A percentile compares a stretch with the other conserved stretches of the same genome.
Evolutionary conservation across 2,329 filamentous ascomycete genomes (phyloP).

Genomic region (Calonectria pseudoreteaudii): DNA sequence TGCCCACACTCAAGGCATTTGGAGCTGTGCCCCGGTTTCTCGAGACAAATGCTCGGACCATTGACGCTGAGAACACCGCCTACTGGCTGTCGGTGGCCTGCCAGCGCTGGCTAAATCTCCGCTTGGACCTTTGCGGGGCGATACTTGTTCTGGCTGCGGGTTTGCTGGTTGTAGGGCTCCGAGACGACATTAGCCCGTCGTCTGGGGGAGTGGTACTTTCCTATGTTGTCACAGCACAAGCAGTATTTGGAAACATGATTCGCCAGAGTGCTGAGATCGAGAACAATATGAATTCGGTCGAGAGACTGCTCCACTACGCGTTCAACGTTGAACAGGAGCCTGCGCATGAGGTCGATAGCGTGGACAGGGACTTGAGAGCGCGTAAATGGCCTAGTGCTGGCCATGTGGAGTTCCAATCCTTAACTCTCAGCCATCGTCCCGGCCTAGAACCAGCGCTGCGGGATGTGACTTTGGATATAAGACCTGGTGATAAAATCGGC

Average conservation of each 20-base stretch:
- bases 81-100: background rate
- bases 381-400: background rate
- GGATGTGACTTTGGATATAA: background rate
- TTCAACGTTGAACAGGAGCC: constrained; percentile 92
- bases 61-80: background rate
- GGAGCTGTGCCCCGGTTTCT: background rate
- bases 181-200: background rate
- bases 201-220: constrained; percentile 74
- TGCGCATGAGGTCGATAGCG: background rate
- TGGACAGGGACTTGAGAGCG: background rate
- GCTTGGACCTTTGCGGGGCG: background rate
- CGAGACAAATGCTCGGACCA: background rate
- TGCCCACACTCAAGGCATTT: background rate
- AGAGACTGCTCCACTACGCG: constrained; percentile 90
- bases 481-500: background rate
- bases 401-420: background rate
- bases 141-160: background rate
- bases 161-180: background rate
- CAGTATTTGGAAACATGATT: constrained; percentile 72
- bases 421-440: background rate
- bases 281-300: constrained; percentile 97
- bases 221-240: constrained; percentile 67
- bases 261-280: constrained; percentile 67
- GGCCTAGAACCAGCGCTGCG: background rate
- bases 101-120: background rate